These are phyloP conservation scores for Aspergillus sergii DNA, from an alignment of 2,329 filamentous ascomycete species.

Conservation along the genomic window DNA sequence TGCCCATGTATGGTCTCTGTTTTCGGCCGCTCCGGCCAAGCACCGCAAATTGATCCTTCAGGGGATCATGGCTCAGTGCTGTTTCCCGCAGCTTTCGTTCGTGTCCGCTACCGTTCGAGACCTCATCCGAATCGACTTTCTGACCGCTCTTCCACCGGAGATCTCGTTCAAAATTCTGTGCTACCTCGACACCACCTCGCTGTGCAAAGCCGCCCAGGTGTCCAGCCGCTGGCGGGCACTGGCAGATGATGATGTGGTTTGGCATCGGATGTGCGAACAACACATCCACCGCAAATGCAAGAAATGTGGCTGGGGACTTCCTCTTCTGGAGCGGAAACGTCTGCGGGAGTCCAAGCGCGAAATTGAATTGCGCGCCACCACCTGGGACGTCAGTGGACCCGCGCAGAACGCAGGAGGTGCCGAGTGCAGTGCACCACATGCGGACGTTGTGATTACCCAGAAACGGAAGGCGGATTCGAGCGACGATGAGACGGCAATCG, in stretches of 20 bases:
- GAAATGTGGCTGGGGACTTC: conserved; percentile 94
- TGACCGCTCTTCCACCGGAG: conserved; percentile 84
- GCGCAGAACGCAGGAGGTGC: conserved; percentile 39
- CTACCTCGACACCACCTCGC: conserved; percentile 87
- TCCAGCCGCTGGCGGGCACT: conserved; percentile 83
- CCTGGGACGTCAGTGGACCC: conserved; percentile 58
- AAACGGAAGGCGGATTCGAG: conserved; percentile 34
- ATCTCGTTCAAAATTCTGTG: conserved; percentile 91
- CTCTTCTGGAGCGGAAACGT: conserved; percentile 83
- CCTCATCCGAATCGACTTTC: conserved; percentile 95
- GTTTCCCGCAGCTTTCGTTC: conserved; percentile 93
- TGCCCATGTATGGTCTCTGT: conserved; percentile 95
- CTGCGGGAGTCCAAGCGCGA: conserved; percentile 84
- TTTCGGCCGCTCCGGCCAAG: conserved; percentile 91
- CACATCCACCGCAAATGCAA: conserved; percentile 92
- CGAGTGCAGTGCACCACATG: conserved; percentile 1
- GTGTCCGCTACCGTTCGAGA: conserved; percentile 89
- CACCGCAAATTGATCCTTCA: conserved; percentile 96
- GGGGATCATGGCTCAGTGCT: conserved; percentile 93
- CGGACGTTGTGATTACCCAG: conserved; percentile 7
- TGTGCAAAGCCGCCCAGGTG: conserved; percentile 95
- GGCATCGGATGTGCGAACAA: conserved; percentile 98
- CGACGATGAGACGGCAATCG: conserved; percentile 31
- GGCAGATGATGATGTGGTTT: conserved; percentile 96
- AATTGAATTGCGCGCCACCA: conserved; percentile 70